A percentile compares a stretch with the other conserved stretches of the same genome.
phyloP scores from a whole-genome alignment of 2,329 filamentous ascomycete species.

The Stemphylium beticola region DNA sequence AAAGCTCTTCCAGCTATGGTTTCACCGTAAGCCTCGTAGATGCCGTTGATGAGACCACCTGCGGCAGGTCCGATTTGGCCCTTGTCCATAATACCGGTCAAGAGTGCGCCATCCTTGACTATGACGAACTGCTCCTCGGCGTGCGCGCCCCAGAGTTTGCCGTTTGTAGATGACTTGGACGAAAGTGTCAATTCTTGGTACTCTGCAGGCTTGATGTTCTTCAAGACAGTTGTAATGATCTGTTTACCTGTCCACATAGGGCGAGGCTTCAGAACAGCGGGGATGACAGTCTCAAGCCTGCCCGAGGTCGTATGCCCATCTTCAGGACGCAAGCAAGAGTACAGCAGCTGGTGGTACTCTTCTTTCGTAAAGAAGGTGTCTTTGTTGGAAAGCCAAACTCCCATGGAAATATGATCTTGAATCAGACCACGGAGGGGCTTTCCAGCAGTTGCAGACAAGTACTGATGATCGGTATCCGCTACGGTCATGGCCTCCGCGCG shows the following conservation, averaged over 20 bases:
- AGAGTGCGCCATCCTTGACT: conserved; percentile 84
- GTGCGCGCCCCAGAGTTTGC: conserved; percentile 76
- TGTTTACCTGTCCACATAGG: conserved; percentile 96
- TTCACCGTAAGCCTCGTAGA: conserved; percentile 93
- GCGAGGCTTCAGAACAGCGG: conserved; percentile 80
- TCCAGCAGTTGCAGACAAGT: conserved; percentile 89
- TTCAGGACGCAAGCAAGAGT: conserved; percentile 87
- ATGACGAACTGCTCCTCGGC: conserved; percentile 81
- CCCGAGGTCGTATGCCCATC: conserved; percentile 85
- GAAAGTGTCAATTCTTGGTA: conserved; percentile 79
- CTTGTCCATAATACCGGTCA: conserved; percentile 93
- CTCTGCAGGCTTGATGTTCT: conserved; percentile 83
- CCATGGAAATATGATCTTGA: conserved; percentile 97
- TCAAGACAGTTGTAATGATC: conserved; percentile 87
- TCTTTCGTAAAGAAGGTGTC: conserved; percentile 89
- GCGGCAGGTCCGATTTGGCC: conserved; percentile 87
- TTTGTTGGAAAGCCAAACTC: conserved; percentile 85
- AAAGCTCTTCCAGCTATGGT: conserved; percentile 84
- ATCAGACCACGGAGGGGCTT: conserved; percentile 95
- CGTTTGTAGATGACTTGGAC: conserved; percentile 78
- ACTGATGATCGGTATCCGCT: conserved; percentile 96
- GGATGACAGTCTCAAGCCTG: conserved; percentile 78
- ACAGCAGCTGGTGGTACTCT: conserved; percentile 93
- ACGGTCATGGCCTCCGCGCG: conserved; percentile 90
- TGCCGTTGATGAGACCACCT: conserved; percentile 86